phyloP scores from a whole-genome alignment of 106 monocot species.

The Apostasia shenzhenica region DNA sequence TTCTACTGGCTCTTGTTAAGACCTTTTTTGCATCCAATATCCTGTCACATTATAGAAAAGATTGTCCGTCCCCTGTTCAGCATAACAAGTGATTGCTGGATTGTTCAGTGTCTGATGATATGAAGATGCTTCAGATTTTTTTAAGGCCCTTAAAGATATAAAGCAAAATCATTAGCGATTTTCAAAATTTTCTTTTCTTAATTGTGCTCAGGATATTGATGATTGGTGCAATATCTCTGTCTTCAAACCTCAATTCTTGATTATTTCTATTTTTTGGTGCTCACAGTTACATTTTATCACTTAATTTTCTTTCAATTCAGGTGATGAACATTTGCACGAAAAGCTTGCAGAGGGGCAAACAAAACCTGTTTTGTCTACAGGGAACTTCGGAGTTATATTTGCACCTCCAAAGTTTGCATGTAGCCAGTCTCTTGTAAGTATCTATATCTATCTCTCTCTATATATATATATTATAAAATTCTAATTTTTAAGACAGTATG shows the following conservation, averaged over 20 bases:
- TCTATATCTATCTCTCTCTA: background rate
- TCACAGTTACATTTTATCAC: background rate
- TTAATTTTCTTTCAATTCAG: slow-evolving; percentile 7
- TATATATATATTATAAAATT: no score
- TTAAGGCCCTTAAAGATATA: no score
- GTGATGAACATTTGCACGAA: slow-evolving; percentile 16
- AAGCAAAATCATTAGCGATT: no score
- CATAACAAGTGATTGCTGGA: no score
- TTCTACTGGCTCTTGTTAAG: no score
- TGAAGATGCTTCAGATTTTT: no score
- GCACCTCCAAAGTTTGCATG: slow-evolving; percentile 33
- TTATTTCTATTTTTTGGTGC: background rate
- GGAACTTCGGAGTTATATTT: slow-evolving; percentile 31
- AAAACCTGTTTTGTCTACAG: slow-evolving; percentile 27
- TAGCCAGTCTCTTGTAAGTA: slow-evolving; percentile 53
- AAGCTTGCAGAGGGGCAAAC: slow-evolving; percentile 19
- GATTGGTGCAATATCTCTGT: background rate
- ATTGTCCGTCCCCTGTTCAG: no score
- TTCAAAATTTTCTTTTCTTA: background rate
- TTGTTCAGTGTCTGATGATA: no score
- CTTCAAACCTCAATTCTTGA: background rate
- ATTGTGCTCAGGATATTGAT: background rate
- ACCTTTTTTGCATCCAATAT: no score
- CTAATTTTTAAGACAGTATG: background rate
- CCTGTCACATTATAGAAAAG: no score